phyloP scores from a whole-genome alignment of 495 filamentous ascomycete genomes.

The Cudoniella acicularis region DNA sequence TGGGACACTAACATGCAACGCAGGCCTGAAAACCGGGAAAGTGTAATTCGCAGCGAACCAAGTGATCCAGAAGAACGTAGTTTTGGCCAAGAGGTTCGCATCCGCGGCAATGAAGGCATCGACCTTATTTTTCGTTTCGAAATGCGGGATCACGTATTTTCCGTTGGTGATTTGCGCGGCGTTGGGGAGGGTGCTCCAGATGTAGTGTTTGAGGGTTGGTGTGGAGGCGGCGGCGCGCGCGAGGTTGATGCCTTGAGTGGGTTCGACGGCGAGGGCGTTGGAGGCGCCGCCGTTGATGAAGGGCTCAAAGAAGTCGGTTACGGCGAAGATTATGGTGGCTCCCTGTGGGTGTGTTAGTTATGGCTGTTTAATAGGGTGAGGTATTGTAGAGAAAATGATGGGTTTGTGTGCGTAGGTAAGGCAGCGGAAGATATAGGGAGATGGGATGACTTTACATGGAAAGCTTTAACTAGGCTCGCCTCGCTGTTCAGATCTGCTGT shows the following conservation, averaged over 20 bases:
- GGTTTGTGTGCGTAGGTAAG: no score
- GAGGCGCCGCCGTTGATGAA: conserved; percentile 10
- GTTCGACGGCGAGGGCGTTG: conserved; percentile 25
- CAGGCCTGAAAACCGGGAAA: conserved; percentile 33
- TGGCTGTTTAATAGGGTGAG: no score
- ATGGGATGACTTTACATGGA: conserved; percentile 12
- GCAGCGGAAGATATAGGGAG: no score
- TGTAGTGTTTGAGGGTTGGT: conserved; percentile 38
- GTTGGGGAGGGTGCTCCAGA: conserved; percentile 43
- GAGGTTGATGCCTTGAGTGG: conserved; percentile 38
- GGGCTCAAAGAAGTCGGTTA: conserved; percentile 27
- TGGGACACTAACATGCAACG: conserved; percentile 5
- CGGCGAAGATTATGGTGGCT: conserved; percentile 19
- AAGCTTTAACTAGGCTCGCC: conserved; percentile 12
- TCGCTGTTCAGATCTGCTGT: conserved; percentile 24
- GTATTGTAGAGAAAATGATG: no score
- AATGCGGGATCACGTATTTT: conserved; percentile 35
- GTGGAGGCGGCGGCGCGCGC: conserved; percentile 38
- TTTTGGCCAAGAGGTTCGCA: conserved; percentile 27
- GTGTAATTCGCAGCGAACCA: conserved; percentile 31
- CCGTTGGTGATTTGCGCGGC: conserved; percentile 25
- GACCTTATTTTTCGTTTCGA: conserved; percentile 35
- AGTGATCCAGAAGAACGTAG: conserved; percentile 38
- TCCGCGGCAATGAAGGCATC: conserved; percentile 35
- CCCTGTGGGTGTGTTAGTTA: conserved; percentile 4